Base-by-base conservation (phyloP, 2,329 filamentous ascomycete species). In the Fusarium sp. region DNA sequence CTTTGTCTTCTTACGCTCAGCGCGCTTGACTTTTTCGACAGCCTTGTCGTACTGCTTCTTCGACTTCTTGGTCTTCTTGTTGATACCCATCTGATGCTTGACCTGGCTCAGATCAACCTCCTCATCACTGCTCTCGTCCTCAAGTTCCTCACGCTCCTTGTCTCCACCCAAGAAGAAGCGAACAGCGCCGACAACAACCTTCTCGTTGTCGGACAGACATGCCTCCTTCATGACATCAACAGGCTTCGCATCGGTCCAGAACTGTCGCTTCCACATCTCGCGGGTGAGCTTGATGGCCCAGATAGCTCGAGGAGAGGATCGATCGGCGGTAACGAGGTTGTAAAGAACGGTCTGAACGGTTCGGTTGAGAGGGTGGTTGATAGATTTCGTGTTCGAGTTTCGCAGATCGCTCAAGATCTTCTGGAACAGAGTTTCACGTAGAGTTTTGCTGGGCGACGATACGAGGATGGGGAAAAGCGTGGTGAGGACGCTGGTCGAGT, bases 151-250 rank as follows among this genome's bases (percentile, higher is more conserved):
- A 74, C 95, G 90, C 83, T 98, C 96, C 82, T 97, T 95, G 81
- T 99, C 96, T 38, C 95, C 95, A 29, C 96, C 96, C 2, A 99
- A 87, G 85, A 99, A 99, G 86, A 98, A 99, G 29, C 94, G 90
- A 19, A 97, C 93, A 48, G 94, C 95, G 21, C 94, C 94, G 10
- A 93, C 86, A 31, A 96, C 90, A 7, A 98, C 94, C 83, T 99
- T 99, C 77, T 97, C 94, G 76, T 98, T 97, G 57, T 97, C 92
- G 7, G 94, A 91, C 63, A 99, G 84, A 60, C 92, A 91, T 0
- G 95, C 94, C 82, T 97, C 93, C 83, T 97, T 97, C 95, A 99
- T 98, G 73, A 98, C 93, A 78, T 97, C 94, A n/a, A 98, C 96
- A 0, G 95, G 91, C 80, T 95, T 96, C 4, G 94, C 90, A 78